Base-by-base conservation (phyloP, 208 protist genomes). In the Leishmania braziliensis region DNA sequence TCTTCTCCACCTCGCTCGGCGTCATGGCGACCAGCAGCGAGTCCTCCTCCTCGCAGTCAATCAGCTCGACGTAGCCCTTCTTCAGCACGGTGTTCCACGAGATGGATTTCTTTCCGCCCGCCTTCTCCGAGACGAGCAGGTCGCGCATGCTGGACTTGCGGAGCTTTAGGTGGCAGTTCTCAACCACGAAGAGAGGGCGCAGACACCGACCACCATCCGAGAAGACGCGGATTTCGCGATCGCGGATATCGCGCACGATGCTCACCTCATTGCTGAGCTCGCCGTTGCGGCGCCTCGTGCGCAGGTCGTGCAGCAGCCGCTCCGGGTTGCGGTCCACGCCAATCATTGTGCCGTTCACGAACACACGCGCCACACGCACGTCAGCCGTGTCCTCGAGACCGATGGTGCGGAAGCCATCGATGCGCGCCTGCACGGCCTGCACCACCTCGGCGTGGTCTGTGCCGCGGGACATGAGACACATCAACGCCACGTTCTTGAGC, bases 31-130 rank as follows among this genome's bases (percentile, higher is more conserved):
- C 99, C 48, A 99, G 88, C n/a, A 99, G 98, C 89, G 99, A 99
- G 89, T 99, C 99, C 10, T 99, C 99, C 88, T 99, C 99, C 43
- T 99, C 86, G 84, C 99, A 99, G 83, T 99, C 99, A 26, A 99
- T 90, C 5, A 99, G 87, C 81, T 96, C 92, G 12, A 92, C 90
- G 77, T 92, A 92, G 33, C 91, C 89, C 73, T 89, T 90, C 74
- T 91, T 92, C 68, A 93, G 88, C 54, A 92, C 92, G 69, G 85
- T 82, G 77, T 79, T 95, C 89, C 89, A 95, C 66, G 90, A 93
- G 75, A 95, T 90, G 65, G 90, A 86, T 58, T 86, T 89, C 69
- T 85, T 91, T 14, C 88, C 89, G 50, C 98, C 97, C 10, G 94
- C 79, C 53, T 81, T 82, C 43, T 99, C 56, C 39, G 99, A 93